A percentile compares a stretch with the other conserved stretches of the same genome.
These are phyloP conservation scores for Chaetomium cochliodes DNA, from an alignment of 495 filamentous ascomycete species.

Conservation along the genomic window DNA sequence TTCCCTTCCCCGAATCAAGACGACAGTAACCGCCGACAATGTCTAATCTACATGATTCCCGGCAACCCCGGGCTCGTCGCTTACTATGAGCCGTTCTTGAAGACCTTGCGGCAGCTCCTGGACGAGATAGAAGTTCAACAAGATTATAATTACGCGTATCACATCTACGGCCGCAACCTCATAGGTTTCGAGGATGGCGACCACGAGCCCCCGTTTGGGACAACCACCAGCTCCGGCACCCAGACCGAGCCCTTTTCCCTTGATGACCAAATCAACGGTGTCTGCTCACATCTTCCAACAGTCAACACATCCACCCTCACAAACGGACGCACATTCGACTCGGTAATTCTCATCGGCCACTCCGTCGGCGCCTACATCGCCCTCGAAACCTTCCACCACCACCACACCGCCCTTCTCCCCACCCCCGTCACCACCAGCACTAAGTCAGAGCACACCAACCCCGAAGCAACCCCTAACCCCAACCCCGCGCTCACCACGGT, in stretches of 20 bases:
- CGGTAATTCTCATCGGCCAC: slow-evolving; percentile 77
- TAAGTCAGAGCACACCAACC: background rate
- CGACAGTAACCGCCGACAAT: slow-evolving; percentile 22
- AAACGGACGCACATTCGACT: slow-evolving; percentile 35
- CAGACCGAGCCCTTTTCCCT: slow-evolving; percentile 48
- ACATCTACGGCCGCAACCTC: slow-evolving; percentile 70
- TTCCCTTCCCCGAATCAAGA: slow-evolving; percentile 20
- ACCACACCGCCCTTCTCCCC: slow-evolving; percentile 20
- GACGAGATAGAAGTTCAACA: slow-evolving; percentile 27
- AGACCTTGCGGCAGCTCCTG: slow-evolving; percentile 41
- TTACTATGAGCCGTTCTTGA: slow-evolving; percentile 74
- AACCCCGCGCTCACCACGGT: background rate
- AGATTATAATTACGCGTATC: slow-evolving; percentile 34
- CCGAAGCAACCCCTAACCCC: too few relatives aligned
- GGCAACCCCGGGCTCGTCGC: slow-evolving; percentile 84
- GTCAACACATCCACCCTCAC: slow-evolving; percentile 11
- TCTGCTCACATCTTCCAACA: slow-evolving; percentile 41
- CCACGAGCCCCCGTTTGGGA: slow-evolving; percentile 42
- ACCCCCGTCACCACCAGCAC: slow-evolving; percentile 35
- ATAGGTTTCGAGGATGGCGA: slow-evolving; percentile 65
- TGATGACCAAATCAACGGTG: slow-evolving; percentile 60
- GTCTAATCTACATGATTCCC: slow-evolving; percentile 64
- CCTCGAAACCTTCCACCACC: slow-evolving; percentile 65
- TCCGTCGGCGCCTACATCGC: slow-evolving; percentile 77
- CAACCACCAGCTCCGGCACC: background rate